Evolutionary conservation across 805 yeast species (phyloP).

Genomic region (Candida nitratophila): DNA sequence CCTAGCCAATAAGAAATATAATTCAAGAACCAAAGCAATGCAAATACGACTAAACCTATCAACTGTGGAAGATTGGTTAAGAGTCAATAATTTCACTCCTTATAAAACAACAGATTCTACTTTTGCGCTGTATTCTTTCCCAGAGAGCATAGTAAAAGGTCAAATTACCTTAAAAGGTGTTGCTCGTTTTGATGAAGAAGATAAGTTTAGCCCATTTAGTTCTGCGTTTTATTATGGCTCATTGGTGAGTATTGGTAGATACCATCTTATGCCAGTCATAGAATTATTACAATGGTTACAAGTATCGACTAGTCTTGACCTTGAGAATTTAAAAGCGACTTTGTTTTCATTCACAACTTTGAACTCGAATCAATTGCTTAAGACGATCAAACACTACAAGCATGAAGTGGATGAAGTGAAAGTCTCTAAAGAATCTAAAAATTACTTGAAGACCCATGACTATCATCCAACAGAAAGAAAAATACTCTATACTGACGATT

Average conservation of each 20-base stretch:
- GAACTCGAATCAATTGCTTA: conserved; percentile 63
- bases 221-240: conserved; percentile 58
- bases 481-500: conserved; percentile 15
- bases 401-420: conserved; percentile 78
- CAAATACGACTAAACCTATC: conserved; percentile 86
- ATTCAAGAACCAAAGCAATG: conserved; percentile 78
- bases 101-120: conserved; percentile 20
- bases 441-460: conserved; percentile 27
- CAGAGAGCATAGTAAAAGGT: conserved; percentile 23
- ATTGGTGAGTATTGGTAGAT: conserved; percentile 55
- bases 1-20: conserved; percentile 57
- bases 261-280: conserved; percentile 63
- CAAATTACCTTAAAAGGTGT: conserved; percentile 12
- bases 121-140: conserved; percentile 21
- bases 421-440: conserved; percentile 45
- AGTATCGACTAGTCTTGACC: conserved; percentile 67
- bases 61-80: conserved; percentile 88
- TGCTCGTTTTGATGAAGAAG: conserved; percentile 22
- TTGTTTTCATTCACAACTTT: conserved; percentile 46
- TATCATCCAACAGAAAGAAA: conserved; percentile 9
- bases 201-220: conserved; percentile 33
- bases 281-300: conserved; percentile 89
- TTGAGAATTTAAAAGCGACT: conserved; percentile 53
- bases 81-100: conserved; percentile 54
- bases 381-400: conserved; percentile 66